Evolutionary conservation across 257 asterid genomes (phyloP).

Genomic region (Jaltomata sinuosa): DNA sequence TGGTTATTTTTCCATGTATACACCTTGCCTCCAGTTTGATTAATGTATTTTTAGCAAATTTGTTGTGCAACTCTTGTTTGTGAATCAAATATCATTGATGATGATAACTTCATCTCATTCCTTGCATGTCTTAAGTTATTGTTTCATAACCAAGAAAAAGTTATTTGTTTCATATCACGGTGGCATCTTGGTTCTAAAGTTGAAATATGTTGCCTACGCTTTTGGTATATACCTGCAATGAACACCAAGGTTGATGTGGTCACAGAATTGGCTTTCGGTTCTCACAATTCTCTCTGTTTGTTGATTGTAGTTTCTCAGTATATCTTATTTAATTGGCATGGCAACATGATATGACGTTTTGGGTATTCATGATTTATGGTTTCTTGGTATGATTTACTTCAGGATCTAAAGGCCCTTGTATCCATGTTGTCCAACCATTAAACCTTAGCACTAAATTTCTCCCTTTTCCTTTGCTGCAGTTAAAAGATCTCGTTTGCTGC

Average conservation of each 20-base stretch:
- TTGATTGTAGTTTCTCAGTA: not conserved
- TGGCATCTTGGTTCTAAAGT: not conserved
- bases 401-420: not conserved
- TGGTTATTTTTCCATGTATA: not conserved
- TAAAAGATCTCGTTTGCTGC: conserved; percentile 1
- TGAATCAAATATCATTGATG: not conserved
- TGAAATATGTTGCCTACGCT: not conserved
- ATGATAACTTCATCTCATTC: not conserved
- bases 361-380: not conserved
- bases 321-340: not conserved
- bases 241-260: not conserved
- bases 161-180: not conserved
- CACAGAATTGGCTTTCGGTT: not conserved
- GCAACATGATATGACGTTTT: not conserved
- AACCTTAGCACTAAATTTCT: not conserved
- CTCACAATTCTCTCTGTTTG: not conserved
- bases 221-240: not conserved
- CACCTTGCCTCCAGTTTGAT: not conserved
- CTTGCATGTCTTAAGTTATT: not conserved
- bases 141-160: not conserved
- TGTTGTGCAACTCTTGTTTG: not conserved
- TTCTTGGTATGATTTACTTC: not conserved
- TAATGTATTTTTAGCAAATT: not conserved
- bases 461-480: conserved; percentile 13
- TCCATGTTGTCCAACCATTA: not conserved